These are phyloP conservation scores for Citrus reticulata DNA, from an alignment of 345 rosid genomes.

Conservation along the genomic window DNA sequence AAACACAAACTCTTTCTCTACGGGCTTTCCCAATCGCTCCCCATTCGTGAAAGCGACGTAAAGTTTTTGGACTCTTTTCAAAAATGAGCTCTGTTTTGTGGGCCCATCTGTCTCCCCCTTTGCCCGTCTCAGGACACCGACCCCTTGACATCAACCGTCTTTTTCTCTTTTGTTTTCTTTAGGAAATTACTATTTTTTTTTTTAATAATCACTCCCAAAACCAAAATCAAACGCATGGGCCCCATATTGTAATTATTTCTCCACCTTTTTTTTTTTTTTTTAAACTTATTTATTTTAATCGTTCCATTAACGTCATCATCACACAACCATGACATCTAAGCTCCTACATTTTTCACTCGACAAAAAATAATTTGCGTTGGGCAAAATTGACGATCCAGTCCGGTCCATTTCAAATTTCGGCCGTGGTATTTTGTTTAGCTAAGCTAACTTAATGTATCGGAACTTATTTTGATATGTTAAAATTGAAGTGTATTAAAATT, in stretches of 20 bases:
- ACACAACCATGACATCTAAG: constrained; percentile 21
- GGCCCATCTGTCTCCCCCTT: constrained; percentile 1
- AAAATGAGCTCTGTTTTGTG: background rate
- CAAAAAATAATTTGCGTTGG: too few relatives aligned
- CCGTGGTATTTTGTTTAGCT: too few relatives aligned
- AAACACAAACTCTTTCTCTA: constrained; percentile 3
- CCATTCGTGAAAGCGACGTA: constrained; percentile 19
- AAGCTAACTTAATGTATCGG: too few relatives aligned
- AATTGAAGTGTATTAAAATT: too few relatives aligned
- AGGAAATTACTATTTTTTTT: background rate
- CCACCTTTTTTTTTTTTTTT: background rate
- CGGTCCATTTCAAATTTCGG: too few relatives aligned
- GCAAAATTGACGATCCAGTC: too few relatives aligned
- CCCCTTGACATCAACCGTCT: constrained; percentile 11
- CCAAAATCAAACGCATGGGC: constrained; percentile 6
- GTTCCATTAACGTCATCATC: constrained; percentile 15
- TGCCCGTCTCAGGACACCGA: constrained; percentile 14
- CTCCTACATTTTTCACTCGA: background rate
- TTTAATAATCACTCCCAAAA: background rate
- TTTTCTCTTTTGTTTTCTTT: background rate
- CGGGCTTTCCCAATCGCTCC: constrained; percentile 15
- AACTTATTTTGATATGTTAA: too few relatives aligned
- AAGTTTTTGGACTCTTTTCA: constrained; percentile 27
- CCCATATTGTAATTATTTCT: constrained; percentile 25
- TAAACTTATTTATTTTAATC: background rate